phyloP scores from a whole-genome alignment of 148 eudicot genomes.

The Rhododendron griersonianum region DNA sequence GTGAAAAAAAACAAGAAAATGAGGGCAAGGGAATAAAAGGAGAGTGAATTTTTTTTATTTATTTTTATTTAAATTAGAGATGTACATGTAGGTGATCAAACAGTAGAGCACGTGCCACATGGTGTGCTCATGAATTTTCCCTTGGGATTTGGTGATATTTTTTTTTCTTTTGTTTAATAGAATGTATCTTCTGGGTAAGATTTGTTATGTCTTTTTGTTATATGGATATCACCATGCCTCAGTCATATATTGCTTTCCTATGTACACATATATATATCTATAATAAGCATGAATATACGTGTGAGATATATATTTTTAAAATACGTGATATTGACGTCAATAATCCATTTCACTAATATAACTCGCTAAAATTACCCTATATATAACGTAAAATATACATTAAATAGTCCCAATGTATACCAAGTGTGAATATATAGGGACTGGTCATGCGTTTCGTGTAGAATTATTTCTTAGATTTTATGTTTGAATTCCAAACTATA shows the following conservation, averaged over 20 bases:
- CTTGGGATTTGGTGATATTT: not conserved
- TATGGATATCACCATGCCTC: not conserved
- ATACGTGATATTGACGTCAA: not conserved
- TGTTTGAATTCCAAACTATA: not conserved
- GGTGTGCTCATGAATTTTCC: not conserved
- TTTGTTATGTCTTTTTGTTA: not conserved
- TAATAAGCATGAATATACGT: not conserved
- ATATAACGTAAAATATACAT: no score
- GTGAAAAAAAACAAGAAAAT: not conserved
- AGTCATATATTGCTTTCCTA: not conserved
- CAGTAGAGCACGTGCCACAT: not conserved
- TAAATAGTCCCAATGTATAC: not conserved
- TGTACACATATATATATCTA: not conserved
- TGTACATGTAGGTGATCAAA: not conserved
- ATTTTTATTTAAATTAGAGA: not conserved
- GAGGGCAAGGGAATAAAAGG: not conserved
- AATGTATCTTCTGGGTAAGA: conserved; percentile 6
- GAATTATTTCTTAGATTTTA: no score
- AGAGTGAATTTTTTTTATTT: not conserved
- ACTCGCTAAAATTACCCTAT: not conserved
- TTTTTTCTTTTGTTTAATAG: not conserved
- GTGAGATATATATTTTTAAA: not conserved
- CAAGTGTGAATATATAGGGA: not conserved
- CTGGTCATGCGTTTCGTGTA: not conserved
- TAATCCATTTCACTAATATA: not conserved